A percentile compares a stretch with the other conserved stretches of the same genome.
Evolutionary conservation across 2,329 filamentous ascomycete genomes (phyloP).

Genomic region (Colletotrichum melonis): DNA sequence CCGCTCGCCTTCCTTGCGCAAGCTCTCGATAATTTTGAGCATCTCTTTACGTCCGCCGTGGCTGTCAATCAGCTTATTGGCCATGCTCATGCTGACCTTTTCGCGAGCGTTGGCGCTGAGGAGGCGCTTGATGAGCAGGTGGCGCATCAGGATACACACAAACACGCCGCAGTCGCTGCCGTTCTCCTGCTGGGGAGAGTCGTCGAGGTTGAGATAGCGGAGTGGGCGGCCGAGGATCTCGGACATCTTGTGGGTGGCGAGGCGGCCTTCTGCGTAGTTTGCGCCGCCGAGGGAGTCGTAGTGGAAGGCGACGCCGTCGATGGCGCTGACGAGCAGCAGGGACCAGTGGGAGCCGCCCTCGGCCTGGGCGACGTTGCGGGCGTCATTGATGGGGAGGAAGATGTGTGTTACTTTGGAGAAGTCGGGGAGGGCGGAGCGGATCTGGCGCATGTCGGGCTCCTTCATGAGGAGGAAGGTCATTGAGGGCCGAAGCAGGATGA

Average conservation of each 20-base stretch:
- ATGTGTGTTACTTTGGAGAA: slow-evolving; percentile 88
- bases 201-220: slow-evolving; percentile 83
- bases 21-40: slow-evolving; percentile 85
- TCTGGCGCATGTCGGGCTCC: slow-evolving; percentile 66
- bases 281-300: slow-evolving; percentile 87
- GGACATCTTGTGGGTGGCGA: slow-evolving; percentile 76
- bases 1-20: slow-evolving; percentile 88
- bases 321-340: slow-evolving; percentile 85
- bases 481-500: slow-evolving; percentile 89
- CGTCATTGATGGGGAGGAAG: slow-evolving; percentile 96
- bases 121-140: slow-evolving; percentile 87
- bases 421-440: slow-evolving; percentile 79
- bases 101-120: slow-evolving; percentile 82
- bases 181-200: slow-evolving; percentile 92
- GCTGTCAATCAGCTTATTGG: slow-evolving; percentile 85
- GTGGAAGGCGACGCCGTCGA: slow-evolving; percentile 94
- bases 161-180: slow-evolving; percentile 95
- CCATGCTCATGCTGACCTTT: slow-evolving; percentile 96
- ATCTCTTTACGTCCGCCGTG: slow-evolving; percentile 88
- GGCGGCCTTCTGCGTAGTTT: slow-evolving; percentile 80
- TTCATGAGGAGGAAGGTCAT: slow-evolving; percentile 94
- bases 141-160: slow-evolving; percentile 94
- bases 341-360: slow-evolving; percentile 97
- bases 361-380: slow-evolving; percentile 77
- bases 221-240: slow-evolving; percentile 74